Percentiles rank a stretch among this genome's conserved stretches.
These are phyloP conservation scores for Wickerhamiella sorbophila DNA, from an alignment of 805 yeast species.

Conservation along the genomic window DNA sequence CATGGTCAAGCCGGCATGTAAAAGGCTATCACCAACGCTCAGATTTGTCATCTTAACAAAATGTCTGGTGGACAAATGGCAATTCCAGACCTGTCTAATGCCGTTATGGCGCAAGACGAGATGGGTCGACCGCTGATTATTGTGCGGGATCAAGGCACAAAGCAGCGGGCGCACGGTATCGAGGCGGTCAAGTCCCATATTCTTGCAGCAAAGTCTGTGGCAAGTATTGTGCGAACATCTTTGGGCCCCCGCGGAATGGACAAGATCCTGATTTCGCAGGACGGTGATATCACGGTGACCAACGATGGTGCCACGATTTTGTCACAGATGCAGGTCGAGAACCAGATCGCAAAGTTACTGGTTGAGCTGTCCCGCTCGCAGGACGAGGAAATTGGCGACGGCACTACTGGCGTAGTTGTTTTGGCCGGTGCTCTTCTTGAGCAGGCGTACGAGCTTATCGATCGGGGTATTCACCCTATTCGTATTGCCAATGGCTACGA, in stretches of 20 bases:
- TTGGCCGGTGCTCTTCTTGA: conserved; percentile 87
- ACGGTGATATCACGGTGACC: conserved; percentile 95
- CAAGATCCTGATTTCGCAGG: conserved; percentile 86
- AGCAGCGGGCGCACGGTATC: conserved; percentile 53
- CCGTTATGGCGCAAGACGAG: conserved; percentile 97
- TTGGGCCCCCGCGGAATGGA: conserved; percentile 98
- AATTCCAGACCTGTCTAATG: conserved; percentile 87
- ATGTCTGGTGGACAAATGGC: conserved; percentile 1
- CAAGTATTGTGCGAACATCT: conserved; percentile 81
- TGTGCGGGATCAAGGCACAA: conserved; percentile 69
- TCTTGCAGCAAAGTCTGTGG: conserved; percentile 87
- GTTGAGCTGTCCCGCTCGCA: conserved; percentile 90
- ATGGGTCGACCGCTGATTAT: conserved; percentile 98
- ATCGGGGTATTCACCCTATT: conserved; percentile 94
- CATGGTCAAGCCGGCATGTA: no score
- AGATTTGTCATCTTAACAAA: not conserved
- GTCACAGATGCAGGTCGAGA: conserved; percentile 89
- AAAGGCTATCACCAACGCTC: no score
- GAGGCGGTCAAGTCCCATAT: conserved; percentile 77
- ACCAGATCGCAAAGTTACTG: conserved; percentile 86
- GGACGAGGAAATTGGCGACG: conserved; percentile 98
- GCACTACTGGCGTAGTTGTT: conserved; percentile 97
- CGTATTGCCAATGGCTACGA: conserved; percentile 95
- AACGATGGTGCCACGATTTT: conserved; percentile 97
- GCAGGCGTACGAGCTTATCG: conserved; percentile 87